These are phyloP conservation scores for Calonectria naviculata DNA, from an alignment of 2,329 filamentous ascomycete species.

Conservation along the genomic window DNA sequence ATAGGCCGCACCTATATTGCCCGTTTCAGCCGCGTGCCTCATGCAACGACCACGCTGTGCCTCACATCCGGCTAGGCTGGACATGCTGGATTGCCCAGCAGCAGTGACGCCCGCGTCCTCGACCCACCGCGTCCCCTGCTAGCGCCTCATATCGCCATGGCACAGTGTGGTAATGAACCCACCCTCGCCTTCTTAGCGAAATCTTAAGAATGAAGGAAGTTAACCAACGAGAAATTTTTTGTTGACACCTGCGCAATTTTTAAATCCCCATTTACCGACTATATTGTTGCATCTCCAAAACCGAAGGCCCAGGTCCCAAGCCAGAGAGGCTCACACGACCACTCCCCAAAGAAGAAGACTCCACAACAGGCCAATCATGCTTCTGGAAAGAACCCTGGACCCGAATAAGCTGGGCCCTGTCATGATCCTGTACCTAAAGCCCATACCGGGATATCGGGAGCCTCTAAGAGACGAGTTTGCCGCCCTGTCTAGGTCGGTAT, in stretches of 20 bases:
- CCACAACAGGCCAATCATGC: background rate
- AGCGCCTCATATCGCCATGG: background rate
- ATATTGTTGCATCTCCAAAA: background rate
- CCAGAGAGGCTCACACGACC: background rate
- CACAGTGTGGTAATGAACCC: background rate
- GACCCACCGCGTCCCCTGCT: background rate
- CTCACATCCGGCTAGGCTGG: background rate
- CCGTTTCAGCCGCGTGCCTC: background rate
- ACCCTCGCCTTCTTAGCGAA: background rate
- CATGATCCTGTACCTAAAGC: background rate
- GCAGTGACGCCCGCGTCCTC: background rate
- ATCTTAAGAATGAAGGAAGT: background rate
- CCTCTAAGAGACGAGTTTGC: background rate
- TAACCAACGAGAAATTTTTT: slow-evolving; percentile 5
- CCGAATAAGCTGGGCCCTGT: background rate
- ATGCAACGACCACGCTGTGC: background rate
- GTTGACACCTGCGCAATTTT: background rate
- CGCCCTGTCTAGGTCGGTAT: background rate
- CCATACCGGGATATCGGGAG: background rate
- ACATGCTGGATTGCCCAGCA: background rate
- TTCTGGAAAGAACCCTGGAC: background rate
- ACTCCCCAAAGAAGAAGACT: background rate
- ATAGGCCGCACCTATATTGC: background rate
- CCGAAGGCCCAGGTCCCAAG: background rate
- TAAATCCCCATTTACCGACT: background rate